phyloP scores from a whole-genome alignment of 176 grass and related monocot genomes.

The Rhynchospora breviuscula region DNA sequence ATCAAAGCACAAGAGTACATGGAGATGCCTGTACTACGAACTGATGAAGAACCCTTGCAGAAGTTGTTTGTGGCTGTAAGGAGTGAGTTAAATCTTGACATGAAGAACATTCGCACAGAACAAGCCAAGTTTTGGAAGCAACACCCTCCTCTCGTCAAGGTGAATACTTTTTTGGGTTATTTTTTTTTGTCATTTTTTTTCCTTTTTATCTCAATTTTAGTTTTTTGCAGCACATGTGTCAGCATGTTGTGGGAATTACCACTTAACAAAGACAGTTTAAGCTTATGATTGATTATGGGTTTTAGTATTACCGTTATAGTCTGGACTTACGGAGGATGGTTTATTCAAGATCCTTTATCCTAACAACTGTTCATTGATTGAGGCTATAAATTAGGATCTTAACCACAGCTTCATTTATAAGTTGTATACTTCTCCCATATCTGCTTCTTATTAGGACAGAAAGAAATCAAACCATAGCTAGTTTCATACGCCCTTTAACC shows the following conservation, averaged over 20 bases:
- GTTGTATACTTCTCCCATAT: background rate
- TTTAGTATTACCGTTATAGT: background rate
- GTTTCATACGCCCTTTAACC: background rate
- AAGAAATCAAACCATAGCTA: background rate
- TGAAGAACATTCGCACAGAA: constrained; percentile 93
- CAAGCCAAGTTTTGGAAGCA: constrained; percentile 99
- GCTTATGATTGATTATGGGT: background rate
- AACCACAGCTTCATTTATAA: background rate
- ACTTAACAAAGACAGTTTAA: background rate
- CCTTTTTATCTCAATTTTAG: background rate
- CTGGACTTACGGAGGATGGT: background rate
- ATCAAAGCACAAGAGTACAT: constrained; percentile 98
- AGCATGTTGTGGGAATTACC: background rate
- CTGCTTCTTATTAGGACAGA: constrained; percentile 3
- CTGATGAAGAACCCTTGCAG: constrained; percentile 92
- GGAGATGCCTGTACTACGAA: constrained; percentile 95
- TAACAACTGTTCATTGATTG: background rate
- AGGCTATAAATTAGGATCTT: background rate
- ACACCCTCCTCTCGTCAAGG: constrained; percentile 96
- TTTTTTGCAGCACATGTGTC: background rate
- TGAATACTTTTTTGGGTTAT: constrained; percentile 1
- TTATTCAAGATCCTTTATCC: background rate
- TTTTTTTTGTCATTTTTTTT: background rate
- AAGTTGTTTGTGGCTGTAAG: constrained; percentile 92
- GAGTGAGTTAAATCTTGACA: constrained; percentile 96